Base-by-base conservation (phyloP, 139 green algal species). In the Volvox africanus region DNA sequence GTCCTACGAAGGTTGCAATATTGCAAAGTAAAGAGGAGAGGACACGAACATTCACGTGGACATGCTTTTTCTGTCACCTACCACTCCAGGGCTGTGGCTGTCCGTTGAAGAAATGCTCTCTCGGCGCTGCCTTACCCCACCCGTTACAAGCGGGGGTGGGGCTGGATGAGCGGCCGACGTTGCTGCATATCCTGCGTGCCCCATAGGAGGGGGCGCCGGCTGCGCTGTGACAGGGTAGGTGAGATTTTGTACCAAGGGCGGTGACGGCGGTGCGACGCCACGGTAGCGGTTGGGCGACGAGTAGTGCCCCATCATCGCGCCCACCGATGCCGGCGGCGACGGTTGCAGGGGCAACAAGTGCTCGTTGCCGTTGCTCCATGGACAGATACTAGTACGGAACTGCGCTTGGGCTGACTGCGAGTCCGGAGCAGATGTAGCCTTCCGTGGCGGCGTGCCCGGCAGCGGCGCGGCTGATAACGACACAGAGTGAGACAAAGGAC, bases 401-500 rank as follows among this genome's bases (percentile, higher is more conserved):
- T 67, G 82, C 19, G 44, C 85, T 50, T 82, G 69, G 28, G 32
- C 22, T 11, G 69, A 71, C 68, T 89, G 85, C 12, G 85, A 89
- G 69, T 89, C 85, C 13, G 85, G 85, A 2, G 85, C 85, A 1
- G 85, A 89, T 0, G 85, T 89, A 44, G 44, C 85, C 85, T 89
- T 89, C 44, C 85, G 85, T 1, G 85, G 69, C 12, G 69, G 85
- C 16, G 69, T 82, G 36, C 28, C 9, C 30, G 67, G 83, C 24
- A 88, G 83, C 1, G 35, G 37, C 14, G 36, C 78, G 1, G 36
- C 78, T 84, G 78, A 12, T 9, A 32, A 22, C 0, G 61, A 32
- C 20, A 24, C 65, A 73, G 65, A 28, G 65, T 6, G 6, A 73
- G 65, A 28, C 12, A 5, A 55, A 5, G 9, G 9, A 55, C 44